Percentiles rank a stretch among this genome's conserved stretches.
These are phyloP conservation scores for Purpureocillium lavendulum DNA, from an alignment of 2,329 filamentous ascomycete species.

Conservation along the genomic window DNA sequence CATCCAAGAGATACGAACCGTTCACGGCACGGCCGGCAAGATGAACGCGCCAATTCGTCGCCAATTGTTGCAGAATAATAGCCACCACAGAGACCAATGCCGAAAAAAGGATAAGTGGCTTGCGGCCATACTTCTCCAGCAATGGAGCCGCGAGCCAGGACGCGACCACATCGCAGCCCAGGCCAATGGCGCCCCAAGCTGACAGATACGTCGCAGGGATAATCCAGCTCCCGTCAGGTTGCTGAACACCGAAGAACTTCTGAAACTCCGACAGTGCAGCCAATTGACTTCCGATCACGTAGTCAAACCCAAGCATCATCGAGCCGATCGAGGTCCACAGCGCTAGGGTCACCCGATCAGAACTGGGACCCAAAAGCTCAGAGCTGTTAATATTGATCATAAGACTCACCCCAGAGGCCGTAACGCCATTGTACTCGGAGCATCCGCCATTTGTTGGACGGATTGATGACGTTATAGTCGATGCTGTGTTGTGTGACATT, in stretches of 20 bases:
- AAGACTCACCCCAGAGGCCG: constrained; percentile 17
- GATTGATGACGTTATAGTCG: constrained; percentile 15
- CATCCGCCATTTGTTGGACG: constrained; percentile 19
- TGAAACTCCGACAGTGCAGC: constrained; percentile 18
- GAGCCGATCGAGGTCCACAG: constrained; percentile 19
- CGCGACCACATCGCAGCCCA: constrained; percentile 16
- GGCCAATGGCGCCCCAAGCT: constrained; percentile 20
- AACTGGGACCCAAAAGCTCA: too few relatives aligned
- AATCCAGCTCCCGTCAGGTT: constrained; percentile 15
- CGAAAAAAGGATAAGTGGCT: constrained; percentile 16
- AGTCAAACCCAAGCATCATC: constrained; percentile 22
- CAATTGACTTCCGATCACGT: constrained; percentile 20
- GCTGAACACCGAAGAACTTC: constrained; percentile 15
- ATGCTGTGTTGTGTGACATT: constrained; percentile 4
- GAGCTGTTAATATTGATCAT: too few relatives aligned
- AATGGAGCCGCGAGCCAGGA: constrained; percentile 18
- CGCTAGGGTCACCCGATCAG: too few relatives aligned
- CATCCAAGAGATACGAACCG: constrained; percentile 10
- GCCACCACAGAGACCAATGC: constrained; percentile 16
- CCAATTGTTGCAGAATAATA: constrained; percentile 19
- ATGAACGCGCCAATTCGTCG: constrained; percentile 17
- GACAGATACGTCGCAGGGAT: constrained; percentile 20
- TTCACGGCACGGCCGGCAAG: constrained; percentile 18
- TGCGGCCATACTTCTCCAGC: constrained; percentile 22
- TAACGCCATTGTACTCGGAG: constrained; percentile 15